Conservation (phyloP, 2,329 filamentous ascomycete species). For the Hypoxylon sp. region DNA sequence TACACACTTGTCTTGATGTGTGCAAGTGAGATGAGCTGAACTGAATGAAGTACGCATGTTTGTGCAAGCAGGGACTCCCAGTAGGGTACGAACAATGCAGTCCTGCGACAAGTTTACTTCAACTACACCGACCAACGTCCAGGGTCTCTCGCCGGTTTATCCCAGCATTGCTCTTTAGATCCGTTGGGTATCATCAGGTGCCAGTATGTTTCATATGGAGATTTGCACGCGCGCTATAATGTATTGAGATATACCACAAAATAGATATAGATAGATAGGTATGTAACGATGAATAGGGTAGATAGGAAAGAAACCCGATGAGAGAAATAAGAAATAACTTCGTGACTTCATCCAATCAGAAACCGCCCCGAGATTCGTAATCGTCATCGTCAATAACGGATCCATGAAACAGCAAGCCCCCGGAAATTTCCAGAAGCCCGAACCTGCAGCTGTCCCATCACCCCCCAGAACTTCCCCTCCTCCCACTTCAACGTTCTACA, state of each 20-base stretch:
- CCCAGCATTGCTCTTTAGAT: background rate
- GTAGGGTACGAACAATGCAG: background rate
- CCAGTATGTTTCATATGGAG: background rate
- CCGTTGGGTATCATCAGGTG: background rate
- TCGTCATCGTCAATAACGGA: constrained; percentile 33
- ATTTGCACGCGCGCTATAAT: constrained; percentile 7
- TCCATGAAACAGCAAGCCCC: background rate
- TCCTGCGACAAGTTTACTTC: background rate
- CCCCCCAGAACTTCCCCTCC: background rate
- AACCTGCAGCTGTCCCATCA: constrained; percentile 13
- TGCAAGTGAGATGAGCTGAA: constrained; percentile 1
- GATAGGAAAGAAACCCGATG: constrained; percentile 5
- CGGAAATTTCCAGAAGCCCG: constrained; percentile 20
- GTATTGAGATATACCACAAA: constrained; percentile 3
- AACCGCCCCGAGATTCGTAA: constrained; percentile 29
- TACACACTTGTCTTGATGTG: background rate
- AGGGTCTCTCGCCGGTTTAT: background rate
- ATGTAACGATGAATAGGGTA: background rate
- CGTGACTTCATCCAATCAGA: constrained; percentile 39
- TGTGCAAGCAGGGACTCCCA: constrained; percentile 4
- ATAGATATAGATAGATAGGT: constrained; percentile 8
- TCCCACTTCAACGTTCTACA: constrained; percentile 19
- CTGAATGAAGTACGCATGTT: background rate
- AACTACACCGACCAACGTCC: constrained; percentile 6
- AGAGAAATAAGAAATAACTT: constrained; percentile 16